These are phyloP conservation scores for Ophiognomonia clavigignenti-juglandacearum DNA, from an alignment of 2,329 filamentous ascomycete species.

Conservation along the genomic window DNA sequence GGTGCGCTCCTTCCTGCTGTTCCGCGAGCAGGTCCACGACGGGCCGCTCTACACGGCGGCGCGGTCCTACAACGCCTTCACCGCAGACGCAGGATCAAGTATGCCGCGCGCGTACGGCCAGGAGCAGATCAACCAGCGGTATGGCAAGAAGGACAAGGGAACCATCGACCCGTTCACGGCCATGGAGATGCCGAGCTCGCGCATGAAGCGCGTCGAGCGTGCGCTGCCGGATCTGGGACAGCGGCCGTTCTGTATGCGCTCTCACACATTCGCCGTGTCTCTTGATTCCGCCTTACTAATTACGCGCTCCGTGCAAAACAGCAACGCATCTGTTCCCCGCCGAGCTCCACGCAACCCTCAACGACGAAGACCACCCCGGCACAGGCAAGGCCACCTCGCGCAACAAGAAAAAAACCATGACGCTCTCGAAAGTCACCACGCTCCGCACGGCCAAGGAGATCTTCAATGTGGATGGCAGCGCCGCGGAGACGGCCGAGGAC, in stretches of 20 bases:
- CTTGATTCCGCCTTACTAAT: no score
- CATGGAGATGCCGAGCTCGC: slow-evolving; percentile 53
- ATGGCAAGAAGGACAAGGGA: slow-evolving; percentile 49
- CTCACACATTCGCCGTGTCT: no score
- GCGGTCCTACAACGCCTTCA: slow-evolving; percentile 33
- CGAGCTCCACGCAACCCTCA: slow-evolving; percentile 51
- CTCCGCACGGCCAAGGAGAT: slow-evolving; percentile 47
- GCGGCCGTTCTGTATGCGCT: slow-evolving; percentile 37
- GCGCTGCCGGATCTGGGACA: slow-evolving; percentile 49
- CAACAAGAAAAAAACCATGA: slow-evolving; percentile 39
- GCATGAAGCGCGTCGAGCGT: slow-evolving; percentile 46
- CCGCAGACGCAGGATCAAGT: slow-evolving; percentile 27
- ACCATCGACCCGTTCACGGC: slow-evolving; percentile 54
- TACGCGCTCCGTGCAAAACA: no score
- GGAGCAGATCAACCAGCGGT: slow-evolving; percentile 53
- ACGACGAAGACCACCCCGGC: slow-evolving; percentile 36
- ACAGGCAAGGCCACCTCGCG: slow-evolving; percentile 27
- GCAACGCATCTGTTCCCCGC: slow-evolving; percentile 41
- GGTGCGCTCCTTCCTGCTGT: slow-evolving; percentile 48
- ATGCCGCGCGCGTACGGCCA: slow-evolving; percentile 46
- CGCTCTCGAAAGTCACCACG: slow-evolving; percentile 41
- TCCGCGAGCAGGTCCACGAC: slow-evolving; percentile 52
- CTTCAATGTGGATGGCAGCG: slow-evolving; percentile 33
- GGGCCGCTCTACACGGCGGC: slow-evolving; percentile 53
- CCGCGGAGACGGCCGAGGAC: slow-evolving; percentile 23